Conservation (phyloP, 345 rosid species). For the Firmiana major region DNA sequence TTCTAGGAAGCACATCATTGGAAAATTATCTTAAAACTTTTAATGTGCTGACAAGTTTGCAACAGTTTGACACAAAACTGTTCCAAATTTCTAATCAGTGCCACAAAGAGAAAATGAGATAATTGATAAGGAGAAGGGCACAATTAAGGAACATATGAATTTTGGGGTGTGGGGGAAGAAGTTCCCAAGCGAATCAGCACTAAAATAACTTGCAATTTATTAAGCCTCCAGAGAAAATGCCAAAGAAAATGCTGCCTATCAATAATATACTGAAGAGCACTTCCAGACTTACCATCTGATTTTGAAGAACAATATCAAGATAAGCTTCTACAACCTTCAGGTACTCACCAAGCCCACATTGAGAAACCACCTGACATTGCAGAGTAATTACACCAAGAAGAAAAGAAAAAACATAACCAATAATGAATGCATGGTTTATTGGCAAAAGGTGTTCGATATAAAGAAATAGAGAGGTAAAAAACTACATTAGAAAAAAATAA, state of each 20-base stretch:
- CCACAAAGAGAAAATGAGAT: neutral
- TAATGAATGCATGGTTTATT: neutral
- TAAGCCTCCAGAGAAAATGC: neutral
- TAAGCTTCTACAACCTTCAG: conserved; percentile 76
- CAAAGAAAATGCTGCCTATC: neutral
- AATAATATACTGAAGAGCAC: neutral
- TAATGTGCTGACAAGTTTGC: neutral
- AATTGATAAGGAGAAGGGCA: neutral
- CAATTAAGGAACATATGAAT: neutral
- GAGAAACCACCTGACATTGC: conserved; percentile 46
- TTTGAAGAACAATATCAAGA: conserved; percentile 69
- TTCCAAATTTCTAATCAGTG: neutral
- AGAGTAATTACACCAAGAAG: neutral
- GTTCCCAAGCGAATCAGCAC: neutral
- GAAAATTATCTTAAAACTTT: neutral
- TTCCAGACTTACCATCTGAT: conserved; percentile 56
- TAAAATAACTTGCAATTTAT: neutral
- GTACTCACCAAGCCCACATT: conserved; percentile 61
- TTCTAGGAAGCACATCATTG: conserved; percentile 2
- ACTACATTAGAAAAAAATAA: neutral
- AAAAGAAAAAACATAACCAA: neutral
- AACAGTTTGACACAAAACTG: neutral
- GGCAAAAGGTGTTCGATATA: neutral
- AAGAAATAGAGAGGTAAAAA: neutral
- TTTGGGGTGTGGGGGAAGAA: neutral